Evolutionary conservation across 192 early-diverging fungal species (phyloP).

Genomic region (Coemansia sp.): DNA sequence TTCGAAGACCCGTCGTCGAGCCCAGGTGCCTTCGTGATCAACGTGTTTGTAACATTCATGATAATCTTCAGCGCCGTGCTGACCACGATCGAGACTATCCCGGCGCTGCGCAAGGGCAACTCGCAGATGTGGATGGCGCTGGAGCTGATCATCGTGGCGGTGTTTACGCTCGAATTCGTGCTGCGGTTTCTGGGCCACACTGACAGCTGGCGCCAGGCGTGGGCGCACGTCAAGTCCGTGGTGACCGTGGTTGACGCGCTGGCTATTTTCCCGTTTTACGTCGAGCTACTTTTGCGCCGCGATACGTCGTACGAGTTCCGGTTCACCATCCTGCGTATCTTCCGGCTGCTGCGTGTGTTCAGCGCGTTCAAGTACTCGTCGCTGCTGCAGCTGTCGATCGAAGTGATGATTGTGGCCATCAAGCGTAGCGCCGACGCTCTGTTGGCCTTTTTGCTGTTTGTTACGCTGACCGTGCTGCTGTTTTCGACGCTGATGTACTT

Average conservation of each 20-base stretch:
- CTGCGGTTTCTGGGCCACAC: slow-evolving; percentile 70
- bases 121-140: slow-evolving; percentile 59
- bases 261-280: slow-evolving; percentile 77
- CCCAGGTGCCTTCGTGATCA: slow-evolving; percentile 64
- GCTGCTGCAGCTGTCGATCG: slow-evolving; percentile 77
- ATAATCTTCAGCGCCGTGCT: slow-evolving; percentile 72
- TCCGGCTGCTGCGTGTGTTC: slow-evolving; percentile 74
- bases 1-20: slow-evolving; percentile 79
- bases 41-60: slow-evolving; percentile 69
- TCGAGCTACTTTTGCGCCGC: slow-evolving; percentile 63
- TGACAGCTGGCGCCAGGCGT: slow-evolving; percentile 62
- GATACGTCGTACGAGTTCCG: slow-evolving; percentile 78
- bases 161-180: slow-evolving; percentile 75
- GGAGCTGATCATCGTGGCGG: slow-evolving; percentile 65
- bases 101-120: slow-evolving; percentile 58
- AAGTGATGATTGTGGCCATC: slow-evolving; percentile 78
- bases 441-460: slow-evolving; percentile 69
- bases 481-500: slow-evolving; percentile 78
- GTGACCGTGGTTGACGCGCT: slow-evolving; percentile 70
- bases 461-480: slow-evolving; percentile 66
- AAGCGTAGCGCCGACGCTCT: slow-evolving; percentile 73
- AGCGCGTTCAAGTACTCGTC: slow-evolving; percentile 81
- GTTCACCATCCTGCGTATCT: slow-evolving; percentile 76
- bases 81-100: slow-evolving; percentile 79
- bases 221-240: slow-evolving; percentile 36